Percentiles rank a stretch among this genome's conserved stretches.
These are phyloP conservation scores for Orychophragmus violaceus DNA, from an alignment of 345 rosid genomes.

Conservation along the genomic window DNA sequence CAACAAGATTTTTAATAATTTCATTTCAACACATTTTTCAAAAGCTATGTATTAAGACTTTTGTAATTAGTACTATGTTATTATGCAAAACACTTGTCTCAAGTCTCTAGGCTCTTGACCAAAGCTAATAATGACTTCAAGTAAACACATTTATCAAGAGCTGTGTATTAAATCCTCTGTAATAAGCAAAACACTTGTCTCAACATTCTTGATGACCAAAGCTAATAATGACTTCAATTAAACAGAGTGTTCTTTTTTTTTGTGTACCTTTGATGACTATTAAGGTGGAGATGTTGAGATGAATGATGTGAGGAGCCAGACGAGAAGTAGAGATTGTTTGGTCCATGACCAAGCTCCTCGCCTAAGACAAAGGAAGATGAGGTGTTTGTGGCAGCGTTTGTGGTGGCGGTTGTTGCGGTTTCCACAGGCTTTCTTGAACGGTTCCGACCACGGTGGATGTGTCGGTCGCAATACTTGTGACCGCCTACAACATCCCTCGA, in stretches of 20 bases:
- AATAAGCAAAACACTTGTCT: too few species aligned
- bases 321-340: slow-evolving; percentile 22
- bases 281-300: slow-evolving; percentile 26
- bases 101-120: neutral
- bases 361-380: slow-evolving; percentile 21
- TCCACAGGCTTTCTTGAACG: slow-evolving; percentile 99
- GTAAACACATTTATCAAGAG: neutral
- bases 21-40: neutral
- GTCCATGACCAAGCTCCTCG: slow-evolving; percentile 20
- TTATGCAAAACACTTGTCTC: neutral
- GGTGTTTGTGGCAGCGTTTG: slow-evolving; percentile 3
- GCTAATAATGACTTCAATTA: slow-evolving; percentile 1
- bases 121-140: slow-evolving; percentile 2
- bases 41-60: neutral
- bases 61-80: neutral
- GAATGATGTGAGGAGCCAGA: slow-evolving; percentile 18
- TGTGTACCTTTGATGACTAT: slow-evolving; percentile 24
- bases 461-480: slow-evolving; percentile 93
- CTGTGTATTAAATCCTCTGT: neutral
- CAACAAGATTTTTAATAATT: neutral
- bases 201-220: neutral
- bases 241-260: neutral
- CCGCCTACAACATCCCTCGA: slow-evolving; percentile 77
- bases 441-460: slow-evolving; percentile 97
- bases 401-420: slow-evolving; percentile 22